Base-by-base conservation (phyloP, 192 early-diverging fungal species). In the Umbelopsis vinacea region DNA sequence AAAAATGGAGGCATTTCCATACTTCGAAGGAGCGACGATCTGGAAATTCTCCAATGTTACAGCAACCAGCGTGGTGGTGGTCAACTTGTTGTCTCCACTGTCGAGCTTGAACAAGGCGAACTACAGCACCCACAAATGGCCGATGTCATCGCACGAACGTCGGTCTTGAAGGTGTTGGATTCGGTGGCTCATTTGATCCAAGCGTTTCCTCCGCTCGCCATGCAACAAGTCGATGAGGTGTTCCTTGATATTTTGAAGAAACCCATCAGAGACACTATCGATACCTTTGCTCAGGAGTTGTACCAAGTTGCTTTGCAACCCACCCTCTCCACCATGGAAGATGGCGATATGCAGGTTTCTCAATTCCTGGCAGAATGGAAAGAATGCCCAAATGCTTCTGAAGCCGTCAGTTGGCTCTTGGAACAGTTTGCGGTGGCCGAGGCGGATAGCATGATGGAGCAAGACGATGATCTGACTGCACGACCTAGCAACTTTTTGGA, bases 161-260 rank as follows among this genome's bases (percentile, higher is more conserved):
- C 57, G 4, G 57, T 63, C 0, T 63, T 63, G 57, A 63, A 63
- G 14, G 26, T 70, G 48, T 17, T 70, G 37, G 69, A 70, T 6
- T 24, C 48, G 1, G 46, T 70, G 23, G 46, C 48, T 11, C 53
- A 53, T 33, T 52, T 70, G 46, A 22, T 70, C 19, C 33, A 45
- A 33, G 33, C n/a, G 1, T 35, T 70, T 15, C 50, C 69, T 8
- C n/a, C 24, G 33, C 38, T 26, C 0, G 46, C 48, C 37, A 50
- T 70, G 29, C 53, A 50, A 45, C 24, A 26, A 5, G 48, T 70
- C 23, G 69, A 70, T 38, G 69, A 70, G 17, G 26, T 37, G 35
- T 52, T 70, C 37, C 29, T 70, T 26, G 69, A 50, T 38, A 70
- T 54, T 33, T 26, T 70, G 47, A 54, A 54, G 12, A 70, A 29